Conservation (phyloP, 2,329 filamentous ascomycete species). For the Elsinoe fawcettii region DNA sequence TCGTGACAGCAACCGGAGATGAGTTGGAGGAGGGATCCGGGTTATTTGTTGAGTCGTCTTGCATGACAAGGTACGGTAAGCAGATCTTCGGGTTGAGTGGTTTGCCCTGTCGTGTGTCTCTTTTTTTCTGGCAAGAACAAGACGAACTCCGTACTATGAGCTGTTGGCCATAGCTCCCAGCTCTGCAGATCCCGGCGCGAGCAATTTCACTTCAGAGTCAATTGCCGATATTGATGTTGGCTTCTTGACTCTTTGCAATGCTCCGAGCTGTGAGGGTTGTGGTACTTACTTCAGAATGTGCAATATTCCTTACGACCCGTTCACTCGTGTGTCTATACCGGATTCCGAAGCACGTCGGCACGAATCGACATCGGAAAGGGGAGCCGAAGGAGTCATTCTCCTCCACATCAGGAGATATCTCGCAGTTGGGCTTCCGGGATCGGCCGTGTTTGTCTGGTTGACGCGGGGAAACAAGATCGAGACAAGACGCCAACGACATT, state of each 20-base stretch:
- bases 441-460: not conserved
- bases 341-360: not conserved
- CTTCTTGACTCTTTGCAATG: not conserved
- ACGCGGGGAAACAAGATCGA: not conserved
- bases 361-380: not conserved
- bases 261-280: too few relatives aligned
- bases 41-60: slow-evolving; percentile 1
- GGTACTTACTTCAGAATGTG: too few relatives aligned
- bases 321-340: too few relatives aligned
- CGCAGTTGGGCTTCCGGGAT: not conserved
- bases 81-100: not conserved
- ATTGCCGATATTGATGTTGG: not conserved
- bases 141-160: not conserved
- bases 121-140: not conserved
- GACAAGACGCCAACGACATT: not conserved
- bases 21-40: not conserved
- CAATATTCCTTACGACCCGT: too few relatives aligned
- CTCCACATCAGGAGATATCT: slow-evolving; percentile 2
- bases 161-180: not conserved
- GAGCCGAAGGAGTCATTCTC: not conserved
- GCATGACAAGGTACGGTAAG: not conserved
- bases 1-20: not conserved
- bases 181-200: not conserved
- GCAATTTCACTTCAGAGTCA: not conserved
- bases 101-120: not conserved